Evolutionary conservation across 73 alveolate genomes (phyloP), one percentile per base, ranked within the genome.

Genomic region (Paramecium octaurelia): DNA sequence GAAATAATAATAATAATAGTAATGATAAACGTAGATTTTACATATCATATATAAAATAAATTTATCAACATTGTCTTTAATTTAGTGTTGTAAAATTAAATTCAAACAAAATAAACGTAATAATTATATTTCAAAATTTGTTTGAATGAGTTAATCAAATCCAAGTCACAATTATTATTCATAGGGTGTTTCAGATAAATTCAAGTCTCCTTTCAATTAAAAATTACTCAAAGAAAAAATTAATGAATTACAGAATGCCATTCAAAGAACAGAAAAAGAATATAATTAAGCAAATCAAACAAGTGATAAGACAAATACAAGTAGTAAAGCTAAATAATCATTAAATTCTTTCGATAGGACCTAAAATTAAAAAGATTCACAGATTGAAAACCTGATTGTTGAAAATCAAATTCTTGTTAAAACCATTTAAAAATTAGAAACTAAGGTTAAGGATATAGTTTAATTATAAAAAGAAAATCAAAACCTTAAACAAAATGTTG

Each of bases 1-100:
- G 59, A 73, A 73, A 73, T 40, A 73, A 73, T 73, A 73, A 73
- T 38, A 73, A 73, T 64, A 54, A 73, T 38, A 73, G 35, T 64
- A 54, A n/a, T 23, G 69, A 54, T 54, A 54, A 54, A 54, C 21
- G 69, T 54, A 54, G 16, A 54, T 54, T 54, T 54, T 54, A 54
- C 69, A 54, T 54, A 54, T 54, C 68, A 54, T 2, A 54, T 18
- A 54, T 54, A 54, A 50, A 54, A 54, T 54, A 16, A 18, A 54
- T 54, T 54, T 54, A 54, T 54, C 18, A 18, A 18, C 8, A 18
- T 54, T 54, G 59, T 14, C 59, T 14, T 48, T 48, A 14, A 48
- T 48, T 48, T 48, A 48, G 23, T 48, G 16, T 44, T 6, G 0
- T 48, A 48, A 4, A 48, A 14, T 12, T 8, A 8, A 40, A 48